A percentile compares a stretch with the other conserved stretches of the same genome.
phyloP scores from a whole-genome alignment of 2,329 filamentous ascomycete species.

The Fusarium ramigenum region DNA sequence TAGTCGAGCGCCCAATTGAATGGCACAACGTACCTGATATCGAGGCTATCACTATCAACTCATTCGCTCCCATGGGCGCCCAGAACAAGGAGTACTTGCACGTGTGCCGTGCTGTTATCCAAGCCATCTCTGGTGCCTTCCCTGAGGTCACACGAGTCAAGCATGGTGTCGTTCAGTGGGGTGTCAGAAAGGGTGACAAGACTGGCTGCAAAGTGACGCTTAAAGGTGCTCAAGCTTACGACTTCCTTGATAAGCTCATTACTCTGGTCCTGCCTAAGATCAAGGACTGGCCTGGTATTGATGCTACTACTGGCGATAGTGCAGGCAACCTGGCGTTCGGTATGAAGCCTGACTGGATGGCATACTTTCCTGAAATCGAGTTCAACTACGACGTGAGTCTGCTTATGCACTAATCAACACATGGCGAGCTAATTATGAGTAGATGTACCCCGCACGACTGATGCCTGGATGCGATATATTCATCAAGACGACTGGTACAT shows the following conservation, averaged over 20 bases:
- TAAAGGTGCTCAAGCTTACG: constrained; percentile 81
- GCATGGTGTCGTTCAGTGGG: constrained; percentile 78
- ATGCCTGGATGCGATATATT: constrained; percentile 87
- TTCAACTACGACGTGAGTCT: constrained; percentile 89
- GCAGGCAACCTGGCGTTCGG: constrained; percentile 90
- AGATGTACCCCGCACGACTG: constrained; percentile 74
- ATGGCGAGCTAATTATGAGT: constrained; percentile 15
- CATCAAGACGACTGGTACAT: constrained; percentile 84
- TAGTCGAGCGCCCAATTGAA: constrained; percentile 77
- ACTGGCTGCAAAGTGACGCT: constrained; percentile 82
- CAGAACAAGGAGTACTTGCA: constrained; percentile 80
- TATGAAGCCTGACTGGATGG: constrained; percentile 77
- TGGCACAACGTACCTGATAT: constrained; percentile 89
- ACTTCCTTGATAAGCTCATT: constrained; percentile 90
- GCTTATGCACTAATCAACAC: background rate
- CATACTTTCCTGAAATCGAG: constrained; percentile 92
- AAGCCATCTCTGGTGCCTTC: constrained; percentile 84
- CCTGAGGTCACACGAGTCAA: constrained; percentile 75
- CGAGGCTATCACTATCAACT: constrained; percentile 81
- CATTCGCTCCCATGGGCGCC: constrained; percentile 74
- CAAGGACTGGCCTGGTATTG: constrained; percentile 88
- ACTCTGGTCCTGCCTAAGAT: constrained; percentile 93
- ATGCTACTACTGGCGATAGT: constrained; percentile 77
- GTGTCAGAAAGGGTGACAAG: constrained; percentile 74
- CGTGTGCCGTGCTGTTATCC: constrained; percentile 83